A percentile compares a stretch with the other conserved stretches of the same genome.
phyloP scores from a whole-genome alignment of 1,284 basidiomycete species.

The Pseudozyma thailandica region DNA sequence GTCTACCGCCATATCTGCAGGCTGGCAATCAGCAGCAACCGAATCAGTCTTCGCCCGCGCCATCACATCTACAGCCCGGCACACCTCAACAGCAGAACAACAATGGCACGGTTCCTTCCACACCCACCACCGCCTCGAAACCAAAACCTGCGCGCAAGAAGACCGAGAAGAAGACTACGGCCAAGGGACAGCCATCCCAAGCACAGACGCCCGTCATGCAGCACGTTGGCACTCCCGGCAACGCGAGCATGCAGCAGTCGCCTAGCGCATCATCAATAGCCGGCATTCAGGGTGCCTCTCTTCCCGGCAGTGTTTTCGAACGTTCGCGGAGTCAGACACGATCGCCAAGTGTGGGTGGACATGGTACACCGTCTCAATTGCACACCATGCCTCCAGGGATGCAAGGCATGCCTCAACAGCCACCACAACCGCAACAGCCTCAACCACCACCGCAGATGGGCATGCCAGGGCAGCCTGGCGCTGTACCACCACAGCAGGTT shows the following conservation, averaged over 20 bases:
- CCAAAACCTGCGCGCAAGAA: constrained; percentile 46
- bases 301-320: constrained; percentile 43
- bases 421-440: constrained; percentile 19
- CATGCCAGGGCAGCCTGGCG: constrained; percentile 24
- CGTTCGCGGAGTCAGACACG: constrained; percentile 54
- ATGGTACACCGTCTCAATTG: constrained; percentile 46
- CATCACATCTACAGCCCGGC: constrained; percentile 31
- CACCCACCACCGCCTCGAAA: constrained; percentile 37
- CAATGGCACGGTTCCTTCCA: constrained; percentile 28
- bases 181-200: constrained; percentile 28
- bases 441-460: constrained; percentile 28
- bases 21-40: constrained; percentile 23
- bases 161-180: constrained; percentile 41
- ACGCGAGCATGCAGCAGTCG: constrained; percentile 34
- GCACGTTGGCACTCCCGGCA: constrained; percentile 28
- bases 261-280: constrained; percentile 43
- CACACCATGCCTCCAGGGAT: constrained; percentile 32
- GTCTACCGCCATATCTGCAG: constrained; percentile 47
- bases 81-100: constrained; percentile 35
- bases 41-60: constrained; percentile 39
- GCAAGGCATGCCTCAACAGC: constrained; percentile 27
- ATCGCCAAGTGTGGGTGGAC: constrained; percentile 45
- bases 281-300: constrained; percentile 38
- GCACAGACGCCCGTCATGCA: constrained; percentile 49
- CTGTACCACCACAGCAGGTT: constrained; percentile 31